A percentile compares a stretch with the other conserved stretches of the same genome.
Conservation (phyloP, 352 stramenopile genomes). For the Pythium rishiriense region DNA sequence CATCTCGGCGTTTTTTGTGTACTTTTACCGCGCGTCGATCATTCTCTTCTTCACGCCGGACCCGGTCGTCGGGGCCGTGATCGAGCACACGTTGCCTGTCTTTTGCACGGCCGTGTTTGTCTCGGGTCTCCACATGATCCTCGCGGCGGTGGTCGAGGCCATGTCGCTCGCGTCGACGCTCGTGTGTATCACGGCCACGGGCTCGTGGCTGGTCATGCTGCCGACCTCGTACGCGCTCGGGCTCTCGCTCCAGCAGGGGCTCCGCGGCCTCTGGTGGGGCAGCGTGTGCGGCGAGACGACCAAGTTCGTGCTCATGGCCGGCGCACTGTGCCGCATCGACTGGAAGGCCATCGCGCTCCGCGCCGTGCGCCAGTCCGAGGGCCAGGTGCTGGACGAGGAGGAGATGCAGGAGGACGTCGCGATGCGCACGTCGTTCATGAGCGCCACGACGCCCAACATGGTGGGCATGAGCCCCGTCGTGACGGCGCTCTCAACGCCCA, state of each 20-base stretch:
- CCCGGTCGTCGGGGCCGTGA: slow-evolving; percentile 42
- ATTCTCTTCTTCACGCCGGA: slow-evolving; percentile 74
- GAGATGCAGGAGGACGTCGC: slow-evolving; percentile 69
- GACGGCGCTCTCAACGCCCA: slow-evolving; percentile 56
- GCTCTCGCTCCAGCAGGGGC: slow-evolving; percentile 45
- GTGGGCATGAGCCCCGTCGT: slow-evolving; percentile 54
- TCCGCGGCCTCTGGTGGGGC: slow-evolving; percentile 75
- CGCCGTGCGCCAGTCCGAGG: slow-evolving; percentile 66
- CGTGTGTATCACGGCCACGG: slow-evolving; percentile 64
- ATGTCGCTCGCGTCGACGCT: slow-evolving; percentile 77
- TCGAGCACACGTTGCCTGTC: slow-evolving; percentile 58
- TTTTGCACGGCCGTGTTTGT: slow-evolving; percentile 76
- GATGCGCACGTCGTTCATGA: slow-evolving; percentile 56
- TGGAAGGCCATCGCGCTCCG: slow-evolving; percentile 67
- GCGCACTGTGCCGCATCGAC: slow-evolving; percentile 61
- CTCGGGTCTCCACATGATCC: slow-evolving; percentile 75
- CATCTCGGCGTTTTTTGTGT: slow-evolving; percentile 51
- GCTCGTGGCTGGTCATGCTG: slow-evolving; percentile 75
- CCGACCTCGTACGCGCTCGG: slow-evolving; percentile 61
- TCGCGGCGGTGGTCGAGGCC: slow-evolving; percentile 75
- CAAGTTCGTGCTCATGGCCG: slow-evolving; percentile 71
- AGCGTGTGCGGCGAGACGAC: slow-evolving; percentile 66
- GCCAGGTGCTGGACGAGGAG: slow-evolving; percentile 43
- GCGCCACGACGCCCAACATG: slow-evolving; percentile 63
- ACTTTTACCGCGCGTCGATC: slow-evolving; percentile 48